Evolutionary conservation across 148 eudicot genomes (phyloP).

Genomic region (Oxyria digyna): DNA sequence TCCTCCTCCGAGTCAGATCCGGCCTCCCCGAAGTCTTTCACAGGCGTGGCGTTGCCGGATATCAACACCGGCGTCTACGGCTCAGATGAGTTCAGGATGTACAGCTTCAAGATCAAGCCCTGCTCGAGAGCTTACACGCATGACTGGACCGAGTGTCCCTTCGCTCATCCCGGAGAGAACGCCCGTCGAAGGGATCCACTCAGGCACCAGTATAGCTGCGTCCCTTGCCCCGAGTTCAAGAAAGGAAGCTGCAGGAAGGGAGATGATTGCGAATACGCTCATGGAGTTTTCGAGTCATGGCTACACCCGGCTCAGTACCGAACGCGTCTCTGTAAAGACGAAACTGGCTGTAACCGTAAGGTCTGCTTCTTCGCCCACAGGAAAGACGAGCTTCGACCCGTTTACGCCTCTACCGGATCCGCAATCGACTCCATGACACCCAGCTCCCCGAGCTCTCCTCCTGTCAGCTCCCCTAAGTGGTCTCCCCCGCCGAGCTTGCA

Average conservation of each 20-base stretch:
- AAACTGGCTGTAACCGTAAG: constrained; percentile 2
- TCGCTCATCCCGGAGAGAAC: constrained; percentile 10
- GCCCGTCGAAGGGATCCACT: constrained; percentile 7
- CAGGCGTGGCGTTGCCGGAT: constrained; percentile 19
- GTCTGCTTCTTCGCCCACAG: constrained; percentile 7
- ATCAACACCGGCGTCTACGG: constrained; percentile 8
- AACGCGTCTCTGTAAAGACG: constrained; percentile 4
- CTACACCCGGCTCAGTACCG: constrained; percentile 10
- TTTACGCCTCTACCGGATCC: constrained; percentile 7
- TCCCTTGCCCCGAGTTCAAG: constrained; percentile 11
- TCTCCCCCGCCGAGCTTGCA: constrained; percentile 1
- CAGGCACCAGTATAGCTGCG: constrained; percentile 6
- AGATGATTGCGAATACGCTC: constrained; percentile 10
- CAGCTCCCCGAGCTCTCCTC: background rate
- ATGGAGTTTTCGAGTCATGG: constrained; percentile 7
- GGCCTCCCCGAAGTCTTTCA: constrained; percentile 26
- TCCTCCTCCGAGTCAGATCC: constrained; percentile 26
- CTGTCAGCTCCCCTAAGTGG: background rate
- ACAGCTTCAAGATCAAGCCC: constrained; percentile 9
- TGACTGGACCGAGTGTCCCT: constrained; percentile 10
- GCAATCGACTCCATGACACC: background rate
- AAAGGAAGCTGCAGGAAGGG: constrained; percentile 5
- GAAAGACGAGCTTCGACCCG: constrained; percentile 8
- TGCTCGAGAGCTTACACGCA: constrained; percentile 10
- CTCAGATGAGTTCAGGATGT: constrained; percentile 11